Conservation (phyloP, 2,329 filamentous ascomycete species). For the Aspergillus ruber region DNA sequence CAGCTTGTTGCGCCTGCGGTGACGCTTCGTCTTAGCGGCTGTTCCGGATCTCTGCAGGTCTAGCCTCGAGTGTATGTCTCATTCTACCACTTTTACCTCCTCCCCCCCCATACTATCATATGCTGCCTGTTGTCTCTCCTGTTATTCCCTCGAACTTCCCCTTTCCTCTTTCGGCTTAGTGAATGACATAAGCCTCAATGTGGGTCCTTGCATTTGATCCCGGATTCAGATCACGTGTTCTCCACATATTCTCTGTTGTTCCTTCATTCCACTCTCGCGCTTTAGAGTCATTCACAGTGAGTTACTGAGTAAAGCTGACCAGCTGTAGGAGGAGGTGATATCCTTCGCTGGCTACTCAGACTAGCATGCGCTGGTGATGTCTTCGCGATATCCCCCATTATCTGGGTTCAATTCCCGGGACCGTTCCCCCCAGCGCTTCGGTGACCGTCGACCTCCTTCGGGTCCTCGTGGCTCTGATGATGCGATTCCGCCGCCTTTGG, state of each 20-base stretch:
- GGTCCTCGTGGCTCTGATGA: conserved; percentile 50
- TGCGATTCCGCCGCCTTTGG: conserved; percentile 49
- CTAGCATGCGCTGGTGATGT: conserved; percentile 41
- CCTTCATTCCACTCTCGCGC: not conserved
- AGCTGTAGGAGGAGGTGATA: not conserved
- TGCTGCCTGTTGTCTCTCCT: not conserved
- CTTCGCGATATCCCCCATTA: conserved; percentile 58
- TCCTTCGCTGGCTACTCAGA: conserved; percentile 38
- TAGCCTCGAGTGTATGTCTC: too few relatives aligned
- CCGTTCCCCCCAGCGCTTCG: conserved; percentile 64
- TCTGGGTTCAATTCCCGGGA: conserved; percentile 60
- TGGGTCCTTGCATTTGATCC: not conserved
- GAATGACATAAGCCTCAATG: not conserved
- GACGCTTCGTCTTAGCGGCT: too few relatives aligned
- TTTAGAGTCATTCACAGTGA: not conserved
- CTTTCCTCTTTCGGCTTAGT: not conserved
- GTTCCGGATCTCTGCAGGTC: too few relatives aligned
- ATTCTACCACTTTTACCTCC: too few relatives aligned
- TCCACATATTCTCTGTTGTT: not conserved
- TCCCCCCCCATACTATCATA: not conserved
- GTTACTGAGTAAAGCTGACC: not conserved
- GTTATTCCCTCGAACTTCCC: not conserved
- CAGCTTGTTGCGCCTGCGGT: too few relatives aligned
- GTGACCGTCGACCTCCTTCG: conserved; percentile 59
- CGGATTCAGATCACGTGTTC: not conserved